Base-by-base conservation (phyloP, 805 yeast species). In the Saccharomyces jurei region DNA sequence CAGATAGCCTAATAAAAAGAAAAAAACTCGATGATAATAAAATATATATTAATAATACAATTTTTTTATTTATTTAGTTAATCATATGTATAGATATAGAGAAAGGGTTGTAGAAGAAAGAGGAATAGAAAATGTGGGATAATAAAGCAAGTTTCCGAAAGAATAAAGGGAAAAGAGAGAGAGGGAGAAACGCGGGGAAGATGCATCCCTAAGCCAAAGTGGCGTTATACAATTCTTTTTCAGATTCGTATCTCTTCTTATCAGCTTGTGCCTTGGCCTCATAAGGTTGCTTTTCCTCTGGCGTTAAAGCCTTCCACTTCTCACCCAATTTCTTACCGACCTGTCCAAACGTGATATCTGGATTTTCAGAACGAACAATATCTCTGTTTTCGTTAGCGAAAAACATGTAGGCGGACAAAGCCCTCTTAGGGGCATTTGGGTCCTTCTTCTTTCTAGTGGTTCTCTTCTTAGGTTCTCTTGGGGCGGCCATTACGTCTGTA, bases 391-490 rank as follows among this genome's bases (percentile, higher is more conserved):
- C 97, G 72, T 89, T 89, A 66, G 97, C 97, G 71, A 89, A 92
- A 83, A 87, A 90, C 97, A 92, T 89, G 85, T 90, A 92, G 50
- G 97, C 96, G 58, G 97, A 88, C 72, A 92, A 78, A 28, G 97
- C 89, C 76, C 97, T 87, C 87, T 91, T 91, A 73, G 98, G 98
- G 61, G 97, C 97, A 74, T 90, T 90, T 78, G 98, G 96, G 74
- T 88, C 95, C 73, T 74, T 74, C 74, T 74, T 74, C 72, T 73
- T 75, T 72, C 76, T 74, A 56, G 70, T 58, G 56, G 71, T 58
- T 69, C 63, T 66, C 68, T 64, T 65, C 63, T 72, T 58, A 59
- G 71, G 71, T 66, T 71, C 73, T 65, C 74, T 71, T 58, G 69
- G 70, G 52, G 69, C 71, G 53, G 76, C 70, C 75, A 71, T 73